Base-by-base conservation (phyloP, 306 rosid species). In the Alnus rubra region DNA sequence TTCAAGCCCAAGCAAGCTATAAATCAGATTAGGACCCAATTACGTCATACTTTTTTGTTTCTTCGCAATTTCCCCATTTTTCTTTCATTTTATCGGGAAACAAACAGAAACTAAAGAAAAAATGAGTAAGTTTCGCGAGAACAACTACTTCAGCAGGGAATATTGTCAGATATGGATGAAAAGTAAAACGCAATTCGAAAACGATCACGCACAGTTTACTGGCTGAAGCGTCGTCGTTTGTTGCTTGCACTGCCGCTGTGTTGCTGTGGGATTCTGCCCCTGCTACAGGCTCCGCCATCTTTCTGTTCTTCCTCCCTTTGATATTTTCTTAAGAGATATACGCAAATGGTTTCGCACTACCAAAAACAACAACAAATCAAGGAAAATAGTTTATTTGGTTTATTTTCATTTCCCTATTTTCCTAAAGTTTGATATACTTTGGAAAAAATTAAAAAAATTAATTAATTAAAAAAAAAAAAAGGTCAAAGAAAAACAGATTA, bases 161-260 rank as follows among this genome's bases (percentile, higher is more conserved):
- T 59, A 23, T 59, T 16, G 10, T 59, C 28, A 2, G 14, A 59
- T 23, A 59, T 23, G 11, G 33, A 59, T 10, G 13, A 67, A 67
- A 39, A 18, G 15, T 67, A 42, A n/a, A 67, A 42, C 50, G 11
- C 13, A 3, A 42, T 3, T 3, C 11, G 16, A 30, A 15, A 74
- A 18, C n/a, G 23, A 23, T 33, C 4, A 72, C 84, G 75, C 45
- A 88, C 95, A 90, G 75, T 90, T 90, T 88, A 86, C 92, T 88
- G 79, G 95, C 91, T 11, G 91, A 88, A 73, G 92, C 95, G 76
- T 90, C 95, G 82, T 90, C 95, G 80, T 90, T 90, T 73, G 95
- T 90, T 77, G 91, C 95, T 73, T 88, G 95, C 65, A 90, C 91
- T 1, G 90, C 92, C 75, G 80, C 91, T 69, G 67, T 85, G 83